Evolutionary conservation across 2,329 filamentous ascomycete genomes (phyloP).

Genomic region (Sarocladium kiliense): DNA sequence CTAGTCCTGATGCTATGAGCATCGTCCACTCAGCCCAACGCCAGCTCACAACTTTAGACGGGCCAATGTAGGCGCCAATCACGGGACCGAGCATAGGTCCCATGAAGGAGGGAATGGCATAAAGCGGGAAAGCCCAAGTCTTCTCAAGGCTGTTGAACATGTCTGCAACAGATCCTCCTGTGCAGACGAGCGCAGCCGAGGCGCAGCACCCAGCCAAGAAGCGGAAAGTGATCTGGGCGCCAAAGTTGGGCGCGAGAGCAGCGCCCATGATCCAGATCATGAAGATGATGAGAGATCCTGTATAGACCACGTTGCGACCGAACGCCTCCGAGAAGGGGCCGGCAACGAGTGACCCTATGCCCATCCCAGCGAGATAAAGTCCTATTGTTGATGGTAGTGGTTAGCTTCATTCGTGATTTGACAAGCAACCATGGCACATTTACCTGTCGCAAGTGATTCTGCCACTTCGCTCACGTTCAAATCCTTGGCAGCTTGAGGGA

Average conservation of each 20-base stretch:
- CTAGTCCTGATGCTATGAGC: conserved; percentile 54
- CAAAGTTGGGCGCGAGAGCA: conserved; percentile 36
- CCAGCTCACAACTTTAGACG: conserved; percentile 48
- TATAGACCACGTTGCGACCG: conserved; percentile 35
- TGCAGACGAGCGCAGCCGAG: conserved; percentile 36
- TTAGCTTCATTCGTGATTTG: not conserved
- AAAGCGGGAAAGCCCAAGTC: conserved; percentile 38
- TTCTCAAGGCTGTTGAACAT: conserved; percentile 29
- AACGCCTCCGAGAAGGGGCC: conserved; percentile 35
- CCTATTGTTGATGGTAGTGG: not conserved
- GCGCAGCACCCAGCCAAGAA: conserved; percentile 43
- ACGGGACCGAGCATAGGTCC: conserved; percentile 36
- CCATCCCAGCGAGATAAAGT: conserved; percentile 23
- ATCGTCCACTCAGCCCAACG: conserved; percentile 62
- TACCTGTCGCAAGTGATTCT: conserved; percentile 41
- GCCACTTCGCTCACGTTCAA: conserved; percentile 45
- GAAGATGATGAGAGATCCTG: conserved; percentile 32
- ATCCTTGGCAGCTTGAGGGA: conserved; percentile 36
- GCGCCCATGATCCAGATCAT: conserved; percentile 40
- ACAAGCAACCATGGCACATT: no score
- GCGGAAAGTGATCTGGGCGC: conserved; percentile 38
- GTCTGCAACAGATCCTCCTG: conserved; percentile 38
- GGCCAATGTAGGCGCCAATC: conserved; percentile 59
- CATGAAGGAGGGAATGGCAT: conserved; percentile 34
- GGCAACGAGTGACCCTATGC: conserved; percentile 28